A percentile compares a stretch with the other conserved stretches of the same genome.
phyloP scores from a whole-genome alignment of 768 basidiomycete genomes.

The Lenzites betulinus region DNA sequence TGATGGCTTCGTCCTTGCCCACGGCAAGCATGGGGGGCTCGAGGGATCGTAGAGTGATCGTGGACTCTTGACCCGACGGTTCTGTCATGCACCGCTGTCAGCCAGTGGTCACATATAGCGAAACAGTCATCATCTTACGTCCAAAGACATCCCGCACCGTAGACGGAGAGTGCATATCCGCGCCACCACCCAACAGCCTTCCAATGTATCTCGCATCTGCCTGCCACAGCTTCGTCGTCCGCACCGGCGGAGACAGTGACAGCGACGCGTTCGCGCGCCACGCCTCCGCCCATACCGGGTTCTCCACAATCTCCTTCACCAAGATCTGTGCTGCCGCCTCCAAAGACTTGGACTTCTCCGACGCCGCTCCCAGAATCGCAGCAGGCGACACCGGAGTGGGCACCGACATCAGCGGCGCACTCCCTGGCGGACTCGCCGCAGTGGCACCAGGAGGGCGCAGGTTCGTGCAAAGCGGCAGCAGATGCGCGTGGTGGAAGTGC shows the following conservation, averaged over 20 bases:
- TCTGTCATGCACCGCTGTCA: not conserved
- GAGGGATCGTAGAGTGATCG: constrained; percentile 34
- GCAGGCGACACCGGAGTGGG: constrained; percentile 88
- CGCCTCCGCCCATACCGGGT: constrained; percentile 64
- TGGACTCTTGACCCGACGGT: not conserved
- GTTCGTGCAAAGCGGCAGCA: constrained; percentile 64
- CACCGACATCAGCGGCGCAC: constrained; percentile 55
- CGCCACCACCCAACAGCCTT: constrained; percentile 44
- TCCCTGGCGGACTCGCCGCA: constrained; percentile 10
- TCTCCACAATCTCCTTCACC: constrained; percentile 74
- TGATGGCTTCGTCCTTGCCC: constrained; percentile 64
- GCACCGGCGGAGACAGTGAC: constrained; percentile 23
- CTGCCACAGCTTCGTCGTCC: constrained; percentile 52
- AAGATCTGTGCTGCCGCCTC: constrained; percentile 67
- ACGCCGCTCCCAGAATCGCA: constrained; percentile 60
- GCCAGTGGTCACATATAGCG: not conserved
- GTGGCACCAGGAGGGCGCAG: constrained; percentile 60
- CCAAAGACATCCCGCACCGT: constrained; percentile 48
- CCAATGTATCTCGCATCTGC: constrained; percentile 52
- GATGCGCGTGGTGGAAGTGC: constrained; percentile 61
- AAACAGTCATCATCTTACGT: not conserved
- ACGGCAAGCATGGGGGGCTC: constrained; percentile 63
- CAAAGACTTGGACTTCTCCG: constrained; percentile 66
- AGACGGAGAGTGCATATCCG: constrained; percentile 42
- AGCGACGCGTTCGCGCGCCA: constrained; percentile 49